Conservation (phyloP, 345 rosid genomes). For the Citrus medica region DNA sequence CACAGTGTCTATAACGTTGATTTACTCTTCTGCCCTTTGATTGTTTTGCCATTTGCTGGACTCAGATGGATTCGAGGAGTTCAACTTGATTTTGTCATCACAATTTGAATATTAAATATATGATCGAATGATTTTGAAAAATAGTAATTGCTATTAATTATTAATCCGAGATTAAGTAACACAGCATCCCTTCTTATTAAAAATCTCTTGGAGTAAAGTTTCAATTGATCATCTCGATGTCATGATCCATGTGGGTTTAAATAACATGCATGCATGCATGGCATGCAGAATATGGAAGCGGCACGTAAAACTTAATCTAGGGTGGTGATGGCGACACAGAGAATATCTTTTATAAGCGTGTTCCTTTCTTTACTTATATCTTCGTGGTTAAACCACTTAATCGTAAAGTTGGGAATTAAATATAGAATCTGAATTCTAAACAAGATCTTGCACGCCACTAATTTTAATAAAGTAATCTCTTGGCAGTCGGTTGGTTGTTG, state of each 20-base stretch:
- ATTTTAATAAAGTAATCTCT: background rate
- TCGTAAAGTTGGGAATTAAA: background rate
- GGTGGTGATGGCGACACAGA: no score
- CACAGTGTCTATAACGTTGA: background rate
- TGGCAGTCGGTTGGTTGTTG: fast-evolving
- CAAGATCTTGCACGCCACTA: background rate
- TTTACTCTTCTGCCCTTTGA: background rate
- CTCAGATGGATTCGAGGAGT: background rate
- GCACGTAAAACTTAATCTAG: background rate
- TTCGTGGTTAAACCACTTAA: background rate
- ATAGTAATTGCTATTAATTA: no score
- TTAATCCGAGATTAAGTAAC: no score
- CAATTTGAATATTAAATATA: no score
- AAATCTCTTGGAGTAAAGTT: no score
- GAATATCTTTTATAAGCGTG: no score
- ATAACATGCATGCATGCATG: background rate
- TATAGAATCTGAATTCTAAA: background rate
- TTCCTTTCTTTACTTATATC: background rate
- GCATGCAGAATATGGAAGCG: background rate
- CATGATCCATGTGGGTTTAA: background rate
- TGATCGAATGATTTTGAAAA: background rate
- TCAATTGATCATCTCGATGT: no score
- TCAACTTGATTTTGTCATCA: no score
- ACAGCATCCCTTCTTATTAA: no score
- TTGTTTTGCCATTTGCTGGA: background rate